Conservation (phyloP, 169 alveolate genomes). For the Besnoitia besnoiti region DNA sequence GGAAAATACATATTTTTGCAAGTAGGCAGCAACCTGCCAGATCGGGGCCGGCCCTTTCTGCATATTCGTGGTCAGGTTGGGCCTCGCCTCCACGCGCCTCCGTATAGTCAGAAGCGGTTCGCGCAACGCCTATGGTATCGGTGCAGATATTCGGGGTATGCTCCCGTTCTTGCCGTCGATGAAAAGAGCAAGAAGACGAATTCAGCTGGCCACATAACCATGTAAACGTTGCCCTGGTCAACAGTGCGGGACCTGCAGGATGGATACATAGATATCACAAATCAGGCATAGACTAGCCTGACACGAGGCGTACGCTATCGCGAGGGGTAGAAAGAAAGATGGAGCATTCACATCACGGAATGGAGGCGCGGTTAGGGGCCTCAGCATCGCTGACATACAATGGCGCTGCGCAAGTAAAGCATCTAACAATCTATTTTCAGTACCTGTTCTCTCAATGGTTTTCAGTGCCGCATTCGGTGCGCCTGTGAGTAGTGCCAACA, state of each 20-base stretch:
- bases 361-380: no score
- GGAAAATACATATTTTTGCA: background rate
- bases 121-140: no score
- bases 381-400: no score
- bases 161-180: background rate
- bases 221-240: background rate
- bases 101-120: background rate
- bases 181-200: background rate
- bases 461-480: background rate
- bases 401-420: background rate
- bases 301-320: no score
- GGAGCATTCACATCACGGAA: no score
- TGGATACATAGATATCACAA: no score
- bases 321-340: no score
- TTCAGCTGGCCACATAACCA: background rate
- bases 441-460: background rate
- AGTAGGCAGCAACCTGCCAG: background rate
- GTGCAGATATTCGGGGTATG: background rate
- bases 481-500: background rate
- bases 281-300: no score
- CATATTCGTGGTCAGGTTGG: background rate
- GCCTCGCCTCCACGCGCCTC: background rate
- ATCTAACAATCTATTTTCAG: background rate
- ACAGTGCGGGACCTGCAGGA: background rate
- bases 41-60: background rate